Evolutionary conservation across 176 grass and related monocot genomes (phyloP), one percentile per base, ranked within the genome.

Genomic region (Hordeum marinum): DNA sequence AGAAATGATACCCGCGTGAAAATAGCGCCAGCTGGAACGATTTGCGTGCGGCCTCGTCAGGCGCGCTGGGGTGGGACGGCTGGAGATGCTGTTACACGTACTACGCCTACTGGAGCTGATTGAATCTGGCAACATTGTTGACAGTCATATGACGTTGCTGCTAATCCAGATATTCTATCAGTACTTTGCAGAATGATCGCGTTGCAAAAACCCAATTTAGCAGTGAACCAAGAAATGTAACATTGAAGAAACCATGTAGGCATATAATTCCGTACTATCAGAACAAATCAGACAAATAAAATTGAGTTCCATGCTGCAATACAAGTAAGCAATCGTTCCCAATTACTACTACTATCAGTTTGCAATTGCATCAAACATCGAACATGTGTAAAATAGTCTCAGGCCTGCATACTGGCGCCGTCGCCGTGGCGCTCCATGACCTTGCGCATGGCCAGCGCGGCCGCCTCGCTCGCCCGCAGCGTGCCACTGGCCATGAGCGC

Each of bases 341-440:
- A 46, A 26, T 45, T 46, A n/a, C 24, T 27, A n/a, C n/a, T n/a
- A n/a, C n/a, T n/a, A 25, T 46, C 40, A 27, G 41, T 45, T 46
- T 26, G 23, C 3, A 27, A 3, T 73, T 25, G 35, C 57, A 62
- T 75, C 25, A 8, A 25, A 50, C 17, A 59, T 71, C 17, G 9
- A 60, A 24, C 18, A 2, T 55, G 52, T 55, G 52, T 55, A 55
- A 55, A 8, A 55, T 55, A 55, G 7, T 55, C 8, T 8, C 52
- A 75, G 0, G 72, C 35, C 73, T 86, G 81, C 85, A 84, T 80
- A 26, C 81, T 70, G 29, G 62, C 74, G 69, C 76, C 72, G n/a
- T 89, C 17, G 29, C 92, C 92, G 21, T 94, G 90, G 80, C 87
- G 89, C 72, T 94, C 88, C 92, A 97, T 97, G 35, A 97, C 94